Evolutionary conservation across 768 basidiomycete genomes (phyloP).

Genomic region (Mycena latifolia): DNA sequence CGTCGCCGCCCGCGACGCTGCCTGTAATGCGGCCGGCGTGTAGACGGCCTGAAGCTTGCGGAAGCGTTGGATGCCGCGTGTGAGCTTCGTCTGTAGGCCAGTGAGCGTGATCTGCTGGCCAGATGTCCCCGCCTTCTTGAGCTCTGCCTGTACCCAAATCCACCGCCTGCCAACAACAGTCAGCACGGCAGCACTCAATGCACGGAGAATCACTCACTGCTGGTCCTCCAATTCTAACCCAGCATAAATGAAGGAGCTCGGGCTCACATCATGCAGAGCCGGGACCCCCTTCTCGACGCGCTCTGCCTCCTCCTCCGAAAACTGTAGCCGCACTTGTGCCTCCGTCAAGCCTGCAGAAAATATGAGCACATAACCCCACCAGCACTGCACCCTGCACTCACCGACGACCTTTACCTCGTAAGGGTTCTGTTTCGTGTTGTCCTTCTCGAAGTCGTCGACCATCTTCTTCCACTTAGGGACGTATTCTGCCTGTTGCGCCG

Average conservation of each 20-base stretch:
- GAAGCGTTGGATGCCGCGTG: neutral
- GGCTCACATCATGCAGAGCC: conserved; percentile 8
- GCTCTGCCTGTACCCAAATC: conserved; percentile 1
- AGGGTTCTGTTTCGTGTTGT: neutral
- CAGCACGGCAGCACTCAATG: too few relatives aligned
- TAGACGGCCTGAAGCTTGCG: conserved; percentile 22
- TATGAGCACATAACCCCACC: neutral
- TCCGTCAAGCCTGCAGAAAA: conserved; percentile 3
- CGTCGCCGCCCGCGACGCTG: neutral
- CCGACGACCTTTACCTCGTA: neutral
- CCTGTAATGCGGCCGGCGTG: neutral
- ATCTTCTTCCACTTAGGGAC: neutral
- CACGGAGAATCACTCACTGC: conserved; percentile 18
- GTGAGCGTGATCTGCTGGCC: neutral
- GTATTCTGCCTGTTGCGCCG: neutral
- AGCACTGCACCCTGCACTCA: neutral
- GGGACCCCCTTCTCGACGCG: neutral
- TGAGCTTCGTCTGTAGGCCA: neutral
- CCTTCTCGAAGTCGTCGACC: neutral
- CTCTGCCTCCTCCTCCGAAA: conserved; percentile 14
- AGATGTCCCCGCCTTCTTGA: conserved; percentile 15
- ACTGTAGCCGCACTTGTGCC: conserved; percentile 16
- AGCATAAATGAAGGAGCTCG: conserved; percentile 12
- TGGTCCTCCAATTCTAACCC: conserved; percentile 21
- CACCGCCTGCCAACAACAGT: neutral